Conservation (phyloP, 2,329 filamentous ascomycete genomes). For the Fusarium sp. region DNA sequence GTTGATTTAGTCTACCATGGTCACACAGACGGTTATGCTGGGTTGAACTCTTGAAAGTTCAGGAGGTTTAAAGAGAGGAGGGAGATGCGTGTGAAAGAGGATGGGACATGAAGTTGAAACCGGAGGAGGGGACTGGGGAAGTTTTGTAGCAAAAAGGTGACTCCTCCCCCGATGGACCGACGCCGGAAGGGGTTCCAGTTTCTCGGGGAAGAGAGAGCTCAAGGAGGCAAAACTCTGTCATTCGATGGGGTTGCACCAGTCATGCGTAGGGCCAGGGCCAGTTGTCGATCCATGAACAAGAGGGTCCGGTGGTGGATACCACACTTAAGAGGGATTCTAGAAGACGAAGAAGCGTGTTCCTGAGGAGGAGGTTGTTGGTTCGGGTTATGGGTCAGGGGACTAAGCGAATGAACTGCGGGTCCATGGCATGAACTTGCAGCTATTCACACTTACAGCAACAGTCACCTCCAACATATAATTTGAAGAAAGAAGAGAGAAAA, state of each 20-base stretch:
- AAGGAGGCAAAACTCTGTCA: conserved; percentile 40
- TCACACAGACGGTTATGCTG: conserved; percentile 33
- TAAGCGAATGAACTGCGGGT: conserved; percentile 18
- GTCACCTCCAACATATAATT: neutral
- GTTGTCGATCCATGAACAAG: conserved; percentile 34
- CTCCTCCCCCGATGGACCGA: conserved; percentile 25
- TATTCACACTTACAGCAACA: neutral
- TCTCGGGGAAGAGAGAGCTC: neutral
- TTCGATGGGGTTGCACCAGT: conserved; percentile 31
- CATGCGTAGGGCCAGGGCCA: conserved; percentile 23
- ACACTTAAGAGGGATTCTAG: conserved; percentile 25
- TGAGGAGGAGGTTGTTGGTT: conserved; percentile 11
- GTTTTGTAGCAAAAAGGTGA: conserved; percentile 28
- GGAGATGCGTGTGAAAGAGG: neutral
- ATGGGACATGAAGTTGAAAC: neutral
- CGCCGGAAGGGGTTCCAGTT: conserved; percentile 22
- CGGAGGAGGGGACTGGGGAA: conserved; percentile 13
- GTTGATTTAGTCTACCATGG: conserved; percentile 32
- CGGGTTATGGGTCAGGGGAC: neutral
- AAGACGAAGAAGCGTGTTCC: conserved; percentile 11
- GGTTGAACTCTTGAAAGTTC: conserved; percentile 12
- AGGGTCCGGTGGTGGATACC: neutral
- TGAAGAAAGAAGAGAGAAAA: neutral
- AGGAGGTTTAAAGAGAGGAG: neutral
- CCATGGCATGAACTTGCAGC: neutral